Evolutionary conservation across 2,329 filamentous ascomycete genomes (phyloP).

Genomic region (Ophiosphaerella narmari): DNA sequence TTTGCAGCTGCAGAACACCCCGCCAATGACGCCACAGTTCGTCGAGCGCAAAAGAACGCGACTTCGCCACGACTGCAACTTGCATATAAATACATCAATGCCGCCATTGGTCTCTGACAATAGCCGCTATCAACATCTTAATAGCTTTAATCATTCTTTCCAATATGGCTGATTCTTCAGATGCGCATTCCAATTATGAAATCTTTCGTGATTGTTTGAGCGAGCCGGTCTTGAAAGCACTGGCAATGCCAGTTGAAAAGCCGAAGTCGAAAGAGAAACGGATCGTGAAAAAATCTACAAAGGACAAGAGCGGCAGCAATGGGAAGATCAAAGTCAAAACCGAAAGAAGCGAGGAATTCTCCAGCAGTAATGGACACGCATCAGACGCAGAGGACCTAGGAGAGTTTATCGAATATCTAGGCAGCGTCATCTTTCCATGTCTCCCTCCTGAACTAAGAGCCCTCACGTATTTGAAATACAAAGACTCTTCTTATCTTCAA

Average conservation of each 20-base stretch:
- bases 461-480: slow-evolving; percentile 64
- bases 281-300: slow-evolving; percentile 36
- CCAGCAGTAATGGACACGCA: slow-evolving; percentile 4
- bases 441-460: slow-evolving; percentile 66
- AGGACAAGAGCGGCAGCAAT: slow-evolving; percentile 20
- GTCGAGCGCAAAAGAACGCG: slow-evolving; percentile 17
- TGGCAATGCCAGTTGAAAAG: slow-evolving; percentile 52
- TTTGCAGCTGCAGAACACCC: slow-evolving; percentile 12
- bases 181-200: slow-evolving; percentile 62
- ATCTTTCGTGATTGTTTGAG: slow-evolving; percentile 77
- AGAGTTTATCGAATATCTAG: slow-evolving; percentile 82
- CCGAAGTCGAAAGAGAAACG: slow-evolving; percentile 53
- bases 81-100: slow-evolving; percentile 22
- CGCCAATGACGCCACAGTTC: slow-evolving; percentile 19
- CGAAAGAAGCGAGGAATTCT: slow-evolving; percentile 7
- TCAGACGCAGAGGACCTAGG: slow-evolving; percentile 68
- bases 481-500: slow-evolving; percentile 56
- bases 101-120: slow-evolving; percentile 4
- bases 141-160: not conserved
- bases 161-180: slow-evolving; percentile 36
- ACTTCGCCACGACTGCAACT: slow-evolving; percentile 23
- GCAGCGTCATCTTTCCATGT: slow-evolving; percentile 67
- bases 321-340: slow-evolving; percentile 7
- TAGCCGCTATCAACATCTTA: slow-evolving; percentile 1
- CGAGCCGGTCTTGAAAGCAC: slow-evolving; percentile 67